Conservation (phyloP, 225 moss, liverwort and hornwort species). For the Physcomitrium patens region DNA sequence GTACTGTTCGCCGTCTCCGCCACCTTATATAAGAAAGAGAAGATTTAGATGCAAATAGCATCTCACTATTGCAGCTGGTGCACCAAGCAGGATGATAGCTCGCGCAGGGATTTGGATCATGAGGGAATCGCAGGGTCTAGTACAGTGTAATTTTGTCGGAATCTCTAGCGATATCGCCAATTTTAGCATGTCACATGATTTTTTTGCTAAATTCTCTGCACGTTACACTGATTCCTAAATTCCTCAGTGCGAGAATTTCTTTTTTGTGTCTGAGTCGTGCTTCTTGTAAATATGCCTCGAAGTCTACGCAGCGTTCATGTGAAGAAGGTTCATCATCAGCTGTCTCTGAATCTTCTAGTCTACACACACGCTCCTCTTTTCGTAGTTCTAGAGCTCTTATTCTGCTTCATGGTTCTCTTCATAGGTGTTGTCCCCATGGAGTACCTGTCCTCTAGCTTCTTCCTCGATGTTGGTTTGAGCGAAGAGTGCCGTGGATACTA, state of each 20-base stretch:
- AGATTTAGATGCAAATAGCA: not conserved
- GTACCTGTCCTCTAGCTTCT: conserved; percentile 19
- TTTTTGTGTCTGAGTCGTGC: not conserved
- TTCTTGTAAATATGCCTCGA: not conserved
- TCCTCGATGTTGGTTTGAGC: conserved; percentile 13
- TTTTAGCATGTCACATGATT: conserved; percentile 7
- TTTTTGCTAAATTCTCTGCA: not conserved
- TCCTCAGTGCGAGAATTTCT: not conserved
- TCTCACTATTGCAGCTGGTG: not conserved
- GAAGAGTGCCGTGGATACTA: not conserved
- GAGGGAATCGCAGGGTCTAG: too few species aligned
- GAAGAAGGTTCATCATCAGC: conserved; percentile 20
- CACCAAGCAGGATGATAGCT: not conserved
- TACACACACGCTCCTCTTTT: conserved; percentile 16
- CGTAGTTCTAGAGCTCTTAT: not conserved
- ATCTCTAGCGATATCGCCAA: not conserved
- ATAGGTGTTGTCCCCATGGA: not conserved
- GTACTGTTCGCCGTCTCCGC: too few species aligned
- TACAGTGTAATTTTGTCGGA: too few species aligned
- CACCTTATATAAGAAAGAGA: too few species aligned
- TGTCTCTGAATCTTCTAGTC: conserved; percentile 2
- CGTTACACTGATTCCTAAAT: not conserved
- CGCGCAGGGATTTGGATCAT: not conserved
- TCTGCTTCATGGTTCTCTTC: not conserved
- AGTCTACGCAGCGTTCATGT: conserved; percentile 1